A percentile compares a stretch with the other conserved stretches of the same genome.
These are phyloP conservation scores for Mortierella polycephala DNA, from an alignment of 371 early-diverging fungal species.

Conservation along the genomic window DNA sequence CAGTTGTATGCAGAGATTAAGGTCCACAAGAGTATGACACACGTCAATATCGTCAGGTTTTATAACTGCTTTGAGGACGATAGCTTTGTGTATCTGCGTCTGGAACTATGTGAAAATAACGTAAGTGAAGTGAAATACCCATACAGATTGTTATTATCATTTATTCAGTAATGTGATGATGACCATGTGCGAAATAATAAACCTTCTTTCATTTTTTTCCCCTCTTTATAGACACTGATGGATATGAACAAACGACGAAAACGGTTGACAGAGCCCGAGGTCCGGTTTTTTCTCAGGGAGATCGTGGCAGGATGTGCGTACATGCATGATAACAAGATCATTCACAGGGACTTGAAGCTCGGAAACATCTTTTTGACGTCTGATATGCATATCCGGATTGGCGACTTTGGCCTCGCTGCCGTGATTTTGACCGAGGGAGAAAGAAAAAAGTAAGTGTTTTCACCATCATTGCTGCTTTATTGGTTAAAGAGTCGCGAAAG, in stretches of 20 bases:
- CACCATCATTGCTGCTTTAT: too few species aligned
- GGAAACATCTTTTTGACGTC: conserved; percentile 93
- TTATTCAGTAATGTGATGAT: too few species aligned
- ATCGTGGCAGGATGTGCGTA: conserved; percentile 87
- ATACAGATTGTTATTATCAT: too few species aligned
- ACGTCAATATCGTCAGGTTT: conserved; percentile 91
- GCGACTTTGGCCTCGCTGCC: conserved; percentile 98
- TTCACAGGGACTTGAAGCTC: conserved; percentile 98
- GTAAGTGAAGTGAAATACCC: conserved; percentile 54
- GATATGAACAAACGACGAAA: conserved; percentile 83
- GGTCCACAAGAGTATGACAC: conserved; percentile 82
- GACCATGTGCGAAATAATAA: too few species aligned
- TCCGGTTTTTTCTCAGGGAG: conserved; percentile 88
- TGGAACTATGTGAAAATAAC: conserved; percentile 95
- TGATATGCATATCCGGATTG: conserved; percentile 91
- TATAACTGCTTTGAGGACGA: conserved; percentile 89
- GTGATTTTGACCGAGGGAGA: conserved; percentile 77
- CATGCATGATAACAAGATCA: conserved; percentile 85
- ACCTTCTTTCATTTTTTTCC: neutral
- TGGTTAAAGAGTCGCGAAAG: neutral
- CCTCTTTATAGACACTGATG: conserved; percentile 75
- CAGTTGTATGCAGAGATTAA: conserved; percentile 88
- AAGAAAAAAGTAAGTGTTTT: conserved; percentile 81
- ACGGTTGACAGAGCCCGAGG: conserved; percentile 90
- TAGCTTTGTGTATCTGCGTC: conserved; percentile 89